Base-by-base conservation (phyloP, 2,329 filamentous ascomycete species). In the Pseudocercospora cruenta region DNA sequence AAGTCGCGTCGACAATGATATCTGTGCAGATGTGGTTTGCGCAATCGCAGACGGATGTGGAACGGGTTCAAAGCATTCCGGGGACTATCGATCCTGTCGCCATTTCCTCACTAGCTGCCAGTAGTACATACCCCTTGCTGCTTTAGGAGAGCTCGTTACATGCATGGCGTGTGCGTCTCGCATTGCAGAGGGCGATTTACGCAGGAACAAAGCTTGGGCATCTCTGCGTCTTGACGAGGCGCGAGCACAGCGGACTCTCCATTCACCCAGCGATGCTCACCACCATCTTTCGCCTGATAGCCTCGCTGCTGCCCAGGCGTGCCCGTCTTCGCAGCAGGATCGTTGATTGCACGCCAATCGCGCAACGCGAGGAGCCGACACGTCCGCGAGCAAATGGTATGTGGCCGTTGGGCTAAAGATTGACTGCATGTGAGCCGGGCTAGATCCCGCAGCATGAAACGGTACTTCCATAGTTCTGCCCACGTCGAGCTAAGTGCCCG, bases 391-490 rank as follows among this genome's bases (percentile, higher is more conserved):
- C 49, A 53, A 53, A 19, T 49, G 21, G 2, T n/a, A 49, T 54
- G 24, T 54, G 49, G 19, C 49, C 49, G 49, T 55, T 55, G 51
- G 51, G 33, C 16, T 55, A 28, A n/a, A 55, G 51, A 55, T n/a
- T 16, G 51, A 55, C 51, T 55, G 51, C 51, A 55, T 55, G 51
- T 54, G 22, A 54, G 51, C 51, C 21, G 51, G 51, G 21, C 51
- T 26, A n/a, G 26, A 31, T n/a, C 36, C 22, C 22, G 51, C 51
- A 55, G 24, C 22, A 16, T 26, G 51, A 55, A 55, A 55, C 51
- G 51, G 51, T 31, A 51, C 47, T 51, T 24, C 19, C 19, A 24
- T 22, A 14, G 51, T 16, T 28, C 24, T n/a, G 26, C 16, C 51
- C 51, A 26, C 51, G 51, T 55, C 51, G 51, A 55, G 51, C 51